These are phyloP conservation scores for Fusarium sp. DNA, from an alignment of 2,329 filamentous ascomycete species.

Conservation along the genomic window DNA sequence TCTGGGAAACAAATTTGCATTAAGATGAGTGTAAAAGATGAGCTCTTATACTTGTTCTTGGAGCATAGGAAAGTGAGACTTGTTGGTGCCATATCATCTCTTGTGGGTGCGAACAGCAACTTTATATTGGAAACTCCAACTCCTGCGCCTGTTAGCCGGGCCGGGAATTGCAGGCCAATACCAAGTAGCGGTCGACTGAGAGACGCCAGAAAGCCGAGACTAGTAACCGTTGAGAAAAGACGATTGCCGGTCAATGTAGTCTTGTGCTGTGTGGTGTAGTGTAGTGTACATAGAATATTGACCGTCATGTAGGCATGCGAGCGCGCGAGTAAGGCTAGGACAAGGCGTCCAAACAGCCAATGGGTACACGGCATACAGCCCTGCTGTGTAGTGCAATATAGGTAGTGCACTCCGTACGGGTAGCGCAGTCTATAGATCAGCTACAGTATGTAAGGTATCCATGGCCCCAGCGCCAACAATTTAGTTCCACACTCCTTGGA, in stretches of 20 bases:
- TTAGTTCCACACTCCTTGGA: constrained; percentile 17
- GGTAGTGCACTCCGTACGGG: not conserved
- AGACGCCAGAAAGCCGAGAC: constrained; percentile 32
- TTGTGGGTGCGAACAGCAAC: constrained; percentile 21
- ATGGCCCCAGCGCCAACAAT: constrained; percentile 1
- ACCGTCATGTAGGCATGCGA: constrained; percentile 6
- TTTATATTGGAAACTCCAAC: constrained; percentile 37
- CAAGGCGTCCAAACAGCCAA: constrained; percentile 25
- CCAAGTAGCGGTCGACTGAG: constrained; percentile 40
- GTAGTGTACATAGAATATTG: constrained; percentile 28
- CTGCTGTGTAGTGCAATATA: constrained; percentile 4
- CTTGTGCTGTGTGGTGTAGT: not conserved
- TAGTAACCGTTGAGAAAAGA: constrained; percentile 30
- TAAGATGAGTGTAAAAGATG: not conserved
- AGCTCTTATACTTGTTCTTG: constrained; percentile 8
- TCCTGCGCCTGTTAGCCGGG: constrained; percentile 25
- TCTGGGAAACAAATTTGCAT: constrained; percentile 16
- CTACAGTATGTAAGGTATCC: not conserved
- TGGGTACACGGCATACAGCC: constrained; percentile 5
- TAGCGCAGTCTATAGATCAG: constrained; percentile 1
- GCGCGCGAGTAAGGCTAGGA: constrained; percentile 28
- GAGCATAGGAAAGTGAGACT: constrained; percentile 30
- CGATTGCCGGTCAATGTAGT: constrained; percentile 22
- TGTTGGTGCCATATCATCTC: constrained; percentile 14
- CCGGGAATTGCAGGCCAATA: constrained; percentile 32